phyloP scores from a whole-genome alignment of 306 rosid genomes.

The Acacia melanoxylon region DNA sequence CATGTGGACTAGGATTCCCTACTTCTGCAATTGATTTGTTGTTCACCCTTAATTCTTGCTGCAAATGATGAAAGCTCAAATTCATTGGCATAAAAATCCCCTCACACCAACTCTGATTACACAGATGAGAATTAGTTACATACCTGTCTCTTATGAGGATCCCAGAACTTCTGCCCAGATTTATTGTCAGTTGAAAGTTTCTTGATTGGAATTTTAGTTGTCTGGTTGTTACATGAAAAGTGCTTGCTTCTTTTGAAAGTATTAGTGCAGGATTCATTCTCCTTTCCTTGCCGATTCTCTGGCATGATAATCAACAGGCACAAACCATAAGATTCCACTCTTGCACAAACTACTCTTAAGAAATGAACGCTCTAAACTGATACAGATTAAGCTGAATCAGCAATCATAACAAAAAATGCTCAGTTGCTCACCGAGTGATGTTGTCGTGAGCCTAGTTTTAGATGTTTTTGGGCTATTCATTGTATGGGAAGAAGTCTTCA shows the following conservation, averaged over 20 bases:
- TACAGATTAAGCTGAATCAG: not conserved
- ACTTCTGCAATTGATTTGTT: slow-evolving; percentile 41
- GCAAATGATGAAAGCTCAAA: slow-evolving; percentile 39
- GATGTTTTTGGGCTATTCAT: slow-evolving; percentile 28
- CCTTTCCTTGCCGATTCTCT: slow-evolving; percentile 73
- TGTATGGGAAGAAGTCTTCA: slow-evolving; percentile 48
- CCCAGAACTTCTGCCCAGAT: slow-evolving; percentile 45
- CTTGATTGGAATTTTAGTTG: slow-evolving; percentile 43
- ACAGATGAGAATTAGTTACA: slow-evolving; percentile 23
- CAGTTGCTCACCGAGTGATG: slow-evolving; percentile 48
- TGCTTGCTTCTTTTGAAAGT: slow-evolving; percentile 45
- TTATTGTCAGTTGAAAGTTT: slow-evolving; percentile 44
- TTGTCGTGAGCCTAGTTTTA: slow-evolving; percentile 20
- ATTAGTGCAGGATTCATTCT: slow-evolving; percentile 50
- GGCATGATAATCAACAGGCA: slow-evolving; percentile 28
- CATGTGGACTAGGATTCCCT: slow-evolving; percentile 38
- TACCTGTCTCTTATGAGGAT: slow-evolving; percentile 56
- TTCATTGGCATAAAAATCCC: slow-evolving; percentile 23
- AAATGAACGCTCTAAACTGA: slow-evolving; percentile 15
- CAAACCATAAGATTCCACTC: slow-evolving; percentile 22
- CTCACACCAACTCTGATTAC: slow-evolving; percentile 20
- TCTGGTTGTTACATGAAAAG: slow-evolving; percentile 31
- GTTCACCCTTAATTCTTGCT: slow-evolving; percentile 56
- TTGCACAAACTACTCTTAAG: not conserved
- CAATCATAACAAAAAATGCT: slow-evolving; percentile 29